Evolutionary conservation across 179 eudicot genomes (phyloP).

Genomic region (Spinacia oleracea): DNA sequence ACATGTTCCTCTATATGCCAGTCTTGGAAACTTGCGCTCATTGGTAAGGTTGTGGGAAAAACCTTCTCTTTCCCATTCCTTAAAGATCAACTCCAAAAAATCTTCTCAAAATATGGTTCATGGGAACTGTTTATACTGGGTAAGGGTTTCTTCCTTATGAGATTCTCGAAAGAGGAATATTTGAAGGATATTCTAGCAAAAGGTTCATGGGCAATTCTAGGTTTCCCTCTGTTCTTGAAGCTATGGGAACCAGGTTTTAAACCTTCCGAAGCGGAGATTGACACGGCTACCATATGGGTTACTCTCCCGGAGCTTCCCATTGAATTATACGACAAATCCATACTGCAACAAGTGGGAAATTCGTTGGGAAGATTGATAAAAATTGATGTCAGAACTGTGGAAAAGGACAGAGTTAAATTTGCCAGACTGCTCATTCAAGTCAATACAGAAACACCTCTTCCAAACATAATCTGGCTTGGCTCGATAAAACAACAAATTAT

Average conservation of each 20-base stretch:
- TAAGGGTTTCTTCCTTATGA: neutral
- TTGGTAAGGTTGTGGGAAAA: neutral
- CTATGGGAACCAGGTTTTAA: neutral
- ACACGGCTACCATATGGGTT: neutral
- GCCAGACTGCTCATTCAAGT: neutral
- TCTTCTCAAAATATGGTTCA: too few relatives aligned
- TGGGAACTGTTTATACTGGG: neutral
- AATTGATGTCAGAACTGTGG: neutral
- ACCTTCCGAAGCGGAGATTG: neutral
- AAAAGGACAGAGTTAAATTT: neutral
- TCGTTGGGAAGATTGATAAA: neutral
- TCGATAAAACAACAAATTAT: neutral
- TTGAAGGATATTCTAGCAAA: neutral
- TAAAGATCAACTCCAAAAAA: too few relatives aligned
- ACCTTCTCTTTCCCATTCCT: neutral
- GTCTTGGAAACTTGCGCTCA: neutral
- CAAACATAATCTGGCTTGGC: neutral
- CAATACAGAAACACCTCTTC: accelerated
- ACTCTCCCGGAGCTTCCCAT: neutral
- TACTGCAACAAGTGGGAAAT: neutral
- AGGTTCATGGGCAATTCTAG: neutral
- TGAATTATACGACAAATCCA: neutral
- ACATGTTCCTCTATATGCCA: neutral
- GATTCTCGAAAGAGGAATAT: neutral
- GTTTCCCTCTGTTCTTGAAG: neutral